Base-by-base conservation (phyloP, 2,329 filamentous ascomycete genomes). In the Elsinoe fawcettii region DNA sequence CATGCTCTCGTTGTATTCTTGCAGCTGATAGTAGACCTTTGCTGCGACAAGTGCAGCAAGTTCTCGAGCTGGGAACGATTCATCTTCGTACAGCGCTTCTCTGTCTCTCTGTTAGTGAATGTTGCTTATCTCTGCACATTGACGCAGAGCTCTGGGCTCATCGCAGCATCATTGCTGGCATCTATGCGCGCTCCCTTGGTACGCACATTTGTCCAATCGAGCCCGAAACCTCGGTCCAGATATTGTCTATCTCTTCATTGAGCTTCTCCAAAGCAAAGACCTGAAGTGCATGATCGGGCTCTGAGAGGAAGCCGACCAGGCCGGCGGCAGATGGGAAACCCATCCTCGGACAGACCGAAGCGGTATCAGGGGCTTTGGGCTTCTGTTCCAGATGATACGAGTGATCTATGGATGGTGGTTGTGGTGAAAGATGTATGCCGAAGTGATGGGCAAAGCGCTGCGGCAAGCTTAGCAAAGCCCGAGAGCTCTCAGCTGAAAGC, bases 1-100 rank as follows among this genome's bases (percentile, higher is more conserved):
- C 92, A 99, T 97, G 74, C 92, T 96, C 77, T 99, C 93, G 71
- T 96, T 93, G 78, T 99, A 99, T 72, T 93, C 93, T 75, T 96
- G 90, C 55, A 99, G 84, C 71, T 99, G 93, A 71, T 97, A 99
- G 77, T 97, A 99, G 64, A 97, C 90, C 80, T 99, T 99, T 65
- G 93, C 88, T 43, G 95, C 87, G 56, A 99, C 90, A 51, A 99
- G 81, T 56, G 93, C 93, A 57, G 93, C 93, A 58, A 99, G 85
- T 71, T 93, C 88, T 68, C 92, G 89, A 73, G 99, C 88, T 51
- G 91, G 88, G 69, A 99, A 99, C 60, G 83, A 81, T 67, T 96
- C 90, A 75, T 99, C 92, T 80, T 99, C 93, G 74, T 95, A 99
- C 53, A 99, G 83, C 57, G 90, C 89, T 81, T 99, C 93, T 76